A percentile compares a stretch with the other conserved stretches of the same genome.
Conservation (phyloP, 2,329 filamentous ascomycete genomes). For the Tetracladium maxilliforme region DNA sequence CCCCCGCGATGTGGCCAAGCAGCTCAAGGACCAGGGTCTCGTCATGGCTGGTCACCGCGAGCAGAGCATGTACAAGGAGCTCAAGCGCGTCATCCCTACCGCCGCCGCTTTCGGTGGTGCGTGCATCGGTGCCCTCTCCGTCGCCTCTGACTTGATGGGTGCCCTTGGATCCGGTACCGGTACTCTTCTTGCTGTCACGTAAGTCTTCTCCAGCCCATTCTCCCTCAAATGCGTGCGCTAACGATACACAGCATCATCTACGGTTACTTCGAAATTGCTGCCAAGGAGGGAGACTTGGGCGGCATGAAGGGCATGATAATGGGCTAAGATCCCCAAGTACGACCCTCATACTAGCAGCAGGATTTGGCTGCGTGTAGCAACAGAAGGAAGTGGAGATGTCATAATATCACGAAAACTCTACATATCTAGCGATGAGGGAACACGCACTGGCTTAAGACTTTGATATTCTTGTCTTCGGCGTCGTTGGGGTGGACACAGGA, state of each 20-base stretch:
- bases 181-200: constrained; percentile 97
- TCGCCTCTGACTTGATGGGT: constrained; percentile 88
- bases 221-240: constrained; percentile 16
- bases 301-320: constrained; percentile 65
- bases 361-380: not conserved
- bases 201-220: constrained; percentile 30
- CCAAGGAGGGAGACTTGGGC: constrained; percentile 91
- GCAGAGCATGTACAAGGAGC: constrained; percentile 99
- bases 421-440: too few relatives aligned
- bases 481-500: too few relatives aligned
- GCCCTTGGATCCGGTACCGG: constrained; percentile 93
- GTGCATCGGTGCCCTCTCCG: constrained; percentile 94
- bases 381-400: not conserved
- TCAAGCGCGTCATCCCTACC: constrained; percentile 97
- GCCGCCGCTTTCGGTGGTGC: constrained; percentile 97
- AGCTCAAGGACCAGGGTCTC: constrained; percentile 98
- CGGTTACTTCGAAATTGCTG: constrained; percentile 97
- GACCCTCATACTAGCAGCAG: not conserved
- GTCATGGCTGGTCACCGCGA: constrained; percentile 99
- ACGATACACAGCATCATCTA: constrained; percentile 73
- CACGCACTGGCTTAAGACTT: too few relatives aligned
- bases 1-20: constrained; percentile 96
- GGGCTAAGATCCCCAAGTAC: constrained; percentile 30
- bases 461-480: too few relatives aligned
- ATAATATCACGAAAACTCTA: too few relatives aligned